These are phyloP conservation scores for Chaetothyriales sp. DNA, from an alignment of 2,329 filamentous ascomycete species.

Conservation along the genomic window DNA sequence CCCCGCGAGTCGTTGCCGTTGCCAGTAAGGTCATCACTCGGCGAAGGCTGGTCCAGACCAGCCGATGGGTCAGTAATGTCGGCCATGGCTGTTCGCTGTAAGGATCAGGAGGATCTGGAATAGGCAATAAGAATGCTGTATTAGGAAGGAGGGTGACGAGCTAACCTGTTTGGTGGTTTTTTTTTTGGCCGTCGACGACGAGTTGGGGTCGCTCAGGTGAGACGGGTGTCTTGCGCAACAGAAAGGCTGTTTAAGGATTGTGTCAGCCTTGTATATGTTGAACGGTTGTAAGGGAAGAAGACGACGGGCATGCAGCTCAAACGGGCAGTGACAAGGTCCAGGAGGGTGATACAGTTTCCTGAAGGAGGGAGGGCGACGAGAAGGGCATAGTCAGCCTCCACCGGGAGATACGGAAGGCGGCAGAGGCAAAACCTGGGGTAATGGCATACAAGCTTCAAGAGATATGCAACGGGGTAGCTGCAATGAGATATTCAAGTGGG, in stretches of 20 bases:
- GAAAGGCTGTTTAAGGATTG: background rate
- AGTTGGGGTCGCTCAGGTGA: background rate
- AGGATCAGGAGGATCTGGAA: background rate
- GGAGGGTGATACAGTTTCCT: background rate
- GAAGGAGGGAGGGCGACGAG: background rate
- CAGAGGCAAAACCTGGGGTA: conserved; percentile 10
- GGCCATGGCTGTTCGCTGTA: conserved; percentile 43
- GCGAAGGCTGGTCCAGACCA: conserved; percentile 54
- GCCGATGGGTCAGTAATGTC: conserved; percentile 69
- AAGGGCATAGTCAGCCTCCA: background rate
- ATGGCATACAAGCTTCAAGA: conserved; percentile 4
- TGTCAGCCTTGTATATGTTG: background rate
- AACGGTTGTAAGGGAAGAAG: background rate
- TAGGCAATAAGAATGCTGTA: background rate
- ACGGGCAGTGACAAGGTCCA: background rate
- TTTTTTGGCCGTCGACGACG: background rate
- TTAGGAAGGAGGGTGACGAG: background rate
- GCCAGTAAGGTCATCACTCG: conserved; percentile 55
- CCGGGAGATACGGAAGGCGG: background rate
- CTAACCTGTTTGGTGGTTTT: background rate
- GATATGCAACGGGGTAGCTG: conserved; percentile 15
- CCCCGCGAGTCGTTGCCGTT: conserved; percentile 68
- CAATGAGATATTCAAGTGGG: conserved; percentile 14
- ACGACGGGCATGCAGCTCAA: background rate
- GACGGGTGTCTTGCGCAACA: background rate